Percentiles rank a stretch among this genome's conserved stretches.
Evolutionary conservation across 257 asterid genomes (phyloP).

Genomic region (Prunella vulgaris): DNA sequence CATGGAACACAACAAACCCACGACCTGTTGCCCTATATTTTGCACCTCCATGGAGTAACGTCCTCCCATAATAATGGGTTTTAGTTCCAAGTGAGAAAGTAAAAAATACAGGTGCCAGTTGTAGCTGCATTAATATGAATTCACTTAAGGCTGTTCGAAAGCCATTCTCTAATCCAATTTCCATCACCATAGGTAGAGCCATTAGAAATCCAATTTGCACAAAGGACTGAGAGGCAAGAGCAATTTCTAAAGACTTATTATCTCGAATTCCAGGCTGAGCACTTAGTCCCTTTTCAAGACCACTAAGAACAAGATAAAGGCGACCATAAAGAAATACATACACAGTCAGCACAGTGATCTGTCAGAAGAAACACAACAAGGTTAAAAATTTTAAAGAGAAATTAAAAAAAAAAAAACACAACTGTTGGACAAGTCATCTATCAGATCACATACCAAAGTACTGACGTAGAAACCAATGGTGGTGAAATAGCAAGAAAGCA

Average conservation of each 20-base stretch:
- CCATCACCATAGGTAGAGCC: slow-evolving; percentile 99
- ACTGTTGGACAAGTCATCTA: neutral
- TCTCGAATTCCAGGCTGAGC: slow-evolving; percentile 53
- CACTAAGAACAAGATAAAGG: slow-evolving; percentile 93
- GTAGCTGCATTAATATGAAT: slow-evolving; percentile 89
- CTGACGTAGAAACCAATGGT: slow-evolving; percentile 96
- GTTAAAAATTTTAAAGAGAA: slow-evolving; percentile 19
- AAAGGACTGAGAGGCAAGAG: slow-evolving; percentile 93
- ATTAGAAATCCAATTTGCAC: slow-evolving; percentile 91
- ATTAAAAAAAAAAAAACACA: slow-evolving; percentile 2
- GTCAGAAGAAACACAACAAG: slow-evolving; percentile 31
- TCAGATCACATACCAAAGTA: slow-evolving; percentile 63
- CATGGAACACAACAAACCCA: slow-evolving; percentile 97
- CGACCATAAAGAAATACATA: slow-evolving; percentile 92
- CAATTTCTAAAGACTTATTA: slow-evolving; percentile 78
- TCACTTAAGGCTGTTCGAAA: slow-evolving; percentile 92
- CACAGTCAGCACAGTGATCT: slow-evolving; percentile 94
- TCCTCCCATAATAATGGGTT: slow-evolving; percentile 89
- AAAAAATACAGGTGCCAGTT: slow-evolving; percentile 94
- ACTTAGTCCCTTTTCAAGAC: slow-evolving; percentile 77
- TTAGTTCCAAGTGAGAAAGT: slow-evolving; percentile 96
- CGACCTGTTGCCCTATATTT: slow-evolving; percentile 94
- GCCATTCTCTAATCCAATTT: slow-evolving; percentile 90
- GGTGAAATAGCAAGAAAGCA: slow-evolving; percentile 95
- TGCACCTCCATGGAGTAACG: slow-evolving; percentile 96